These are phyloP conservation scores for Elsinoe ampelina DNA, from an alignment of 2,329 filamentous ascomycete genomes.

Conservation along the genomic window DNA sequence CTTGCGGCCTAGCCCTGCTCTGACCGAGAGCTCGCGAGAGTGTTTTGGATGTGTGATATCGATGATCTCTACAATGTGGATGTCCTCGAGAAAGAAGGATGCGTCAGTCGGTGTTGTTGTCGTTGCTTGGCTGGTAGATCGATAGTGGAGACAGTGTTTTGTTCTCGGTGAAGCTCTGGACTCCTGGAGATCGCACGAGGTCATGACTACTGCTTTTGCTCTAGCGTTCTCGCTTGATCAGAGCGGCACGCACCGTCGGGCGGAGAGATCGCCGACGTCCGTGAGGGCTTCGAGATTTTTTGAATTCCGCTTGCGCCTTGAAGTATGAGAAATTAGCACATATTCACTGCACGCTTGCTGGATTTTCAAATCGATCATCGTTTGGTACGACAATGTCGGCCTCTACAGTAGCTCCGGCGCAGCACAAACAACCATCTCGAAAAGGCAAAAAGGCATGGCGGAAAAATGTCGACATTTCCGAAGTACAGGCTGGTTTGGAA, in stretches of 20 bases:
- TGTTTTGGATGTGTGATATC: neutral
- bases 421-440: constrained; percentile 79
- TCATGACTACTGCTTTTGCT: constrained; percentile 5
- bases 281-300: constrained; percentile 9
- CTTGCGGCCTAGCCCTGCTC: neutral
- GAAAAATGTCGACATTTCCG: constrained; percentile 91
- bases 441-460: constrained; percentile 99
- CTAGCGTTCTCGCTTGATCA: neutral
- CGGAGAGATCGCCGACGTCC: neutral
- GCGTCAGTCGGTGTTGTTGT: neutral
- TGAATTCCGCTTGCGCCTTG: neutral
- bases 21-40: neutral
- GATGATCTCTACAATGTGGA: neutral
- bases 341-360: neutral
- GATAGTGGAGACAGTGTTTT: neutral
- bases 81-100: neutral
- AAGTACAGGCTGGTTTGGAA: constrained; percentile 74
- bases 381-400: constrained; percentile 30
- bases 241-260: neutral
- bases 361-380: too few species aligned
- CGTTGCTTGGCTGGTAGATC: neutral
- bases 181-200: constrained; percentile 5
- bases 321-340: too few species aligned
- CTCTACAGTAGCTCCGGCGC: constrained; percentile 57
- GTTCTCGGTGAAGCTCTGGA: constrained; percentile 7